phyloP scores from a whole-genome alignment of 495 filamentous ascomycete genomes.

The Hypoxylon fuscum region DNA sequence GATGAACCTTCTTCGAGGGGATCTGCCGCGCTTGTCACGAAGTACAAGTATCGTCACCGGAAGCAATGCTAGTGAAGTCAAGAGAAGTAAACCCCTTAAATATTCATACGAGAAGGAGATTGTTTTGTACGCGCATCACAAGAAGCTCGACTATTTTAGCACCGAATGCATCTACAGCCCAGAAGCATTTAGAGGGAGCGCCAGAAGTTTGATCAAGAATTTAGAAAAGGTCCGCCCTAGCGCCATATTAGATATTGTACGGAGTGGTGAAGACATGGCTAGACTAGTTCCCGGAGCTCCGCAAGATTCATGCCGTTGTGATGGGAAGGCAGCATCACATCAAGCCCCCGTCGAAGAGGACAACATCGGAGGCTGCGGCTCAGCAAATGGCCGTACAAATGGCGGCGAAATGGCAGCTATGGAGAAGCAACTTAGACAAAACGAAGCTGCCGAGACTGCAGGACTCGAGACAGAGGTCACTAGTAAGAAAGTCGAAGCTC shows the following conservation, averaged over 20 bases:
- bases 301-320: conserved; percentile 48
- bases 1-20: conserved; percentile 95
- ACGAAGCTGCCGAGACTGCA: conserved; percentile 65
- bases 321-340: conserved; percentile 36
- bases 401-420: conserved; percentile 93
- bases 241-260: conserved; percentile 92
- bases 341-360: conserved; percentile 63
- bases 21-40: conserved; percentile 84
- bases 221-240: conserved; percentile 91
- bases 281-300: conserved; percentile 74
- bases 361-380: conserved; percentile 77
- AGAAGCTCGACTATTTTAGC: conserved; percentile 95
- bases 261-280: conserved; percentile 96
- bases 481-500: conserved; percentile 42
- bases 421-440: conserved; percentile 78
- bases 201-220: conserved; percentile 91
- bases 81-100: conserved; percentile 94
- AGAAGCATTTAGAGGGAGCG: conserved; percentile 95
- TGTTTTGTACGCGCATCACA: conserved; percentile 95
- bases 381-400: conserved; percentile 70
- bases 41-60: conserved; percentile 94
- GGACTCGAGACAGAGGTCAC: conserved; percentile 78
- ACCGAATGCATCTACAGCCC: conserved; percentile 99
- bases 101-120: conserved; percentile 99
- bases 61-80: conserved; percentile 76